Evolutionary conservation across 148 eudicot species (phyloP).

Genomic region (Amaranthus palmeri): DNA sequence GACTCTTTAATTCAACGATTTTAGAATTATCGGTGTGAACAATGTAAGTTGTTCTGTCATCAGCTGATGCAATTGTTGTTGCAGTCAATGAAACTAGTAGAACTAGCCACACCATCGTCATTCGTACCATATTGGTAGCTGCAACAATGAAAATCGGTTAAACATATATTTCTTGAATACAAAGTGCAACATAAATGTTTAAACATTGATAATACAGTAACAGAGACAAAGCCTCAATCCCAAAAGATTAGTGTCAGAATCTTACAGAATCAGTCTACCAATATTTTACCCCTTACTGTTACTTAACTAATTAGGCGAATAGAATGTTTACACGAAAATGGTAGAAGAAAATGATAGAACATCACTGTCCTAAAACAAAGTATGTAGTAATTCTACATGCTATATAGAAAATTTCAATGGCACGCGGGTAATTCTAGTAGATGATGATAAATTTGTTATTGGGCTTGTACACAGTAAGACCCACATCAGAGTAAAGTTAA

Average conservation of each 20-base stretch:
- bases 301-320: too few species aligned
- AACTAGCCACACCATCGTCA: conserved; percentile 21
- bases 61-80: conserved; percentile 26
- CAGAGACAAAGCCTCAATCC: too few species aligned
- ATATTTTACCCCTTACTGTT: too few species aligned
- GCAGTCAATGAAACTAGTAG: conserved; percentile 18
- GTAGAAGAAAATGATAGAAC: neutral
- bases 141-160: neutral
- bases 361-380: neutral
- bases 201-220: too few species aligned
- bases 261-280: too few species aligned
- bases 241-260: too few species aligned
- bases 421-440: neutral
- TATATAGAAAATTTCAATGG: neutral
- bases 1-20: conserved; percentile 23
- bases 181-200: neutral
- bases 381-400: neutral
- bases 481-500: too few species aligned
- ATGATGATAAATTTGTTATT: too few species aligned
- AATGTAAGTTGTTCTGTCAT: conserved; percentile 39
- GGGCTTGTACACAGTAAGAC: too few species aligned
- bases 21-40: conserved; percentile 55
- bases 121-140: conserved; percentile 31
- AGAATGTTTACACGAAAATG: neutral
- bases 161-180: neutral